phyloP scores from a whole-genome alignment of 148 eudicot genomes.

The Cornus kousa region DNA sequence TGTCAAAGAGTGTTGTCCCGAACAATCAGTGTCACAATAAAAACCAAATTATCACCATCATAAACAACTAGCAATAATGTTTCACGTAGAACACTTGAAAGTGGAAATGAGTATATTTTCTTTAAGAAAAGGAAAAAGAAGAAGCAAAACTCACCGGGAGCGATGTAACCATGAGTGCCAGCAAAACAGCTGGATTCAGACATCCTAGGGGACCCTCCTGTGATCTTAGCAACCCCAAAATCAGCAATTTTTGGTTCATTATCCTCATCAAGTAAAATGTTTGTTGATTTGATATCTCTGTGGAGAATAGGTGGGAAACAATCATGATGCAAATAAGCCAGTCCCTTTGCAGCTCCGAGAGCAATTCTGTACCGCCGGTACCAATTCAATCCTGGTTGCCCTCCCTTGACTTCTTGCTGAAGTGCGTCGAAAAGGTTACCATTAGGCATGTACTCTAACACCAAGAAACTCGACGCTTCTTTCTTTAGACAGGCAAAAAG shows the following conservation, averaged over 20 bases:
- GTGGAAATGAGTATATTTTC: background rate
- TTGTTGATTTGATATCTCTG: constrained; percentile 83
- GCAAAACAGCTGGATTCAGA: constrained; percentile 62
- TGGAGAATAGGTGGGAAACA: constrained; percentile 72
- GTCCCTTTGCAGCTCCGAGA: constrained; percentile 81
- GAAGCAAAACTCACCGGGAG: constrained; percentile 67
- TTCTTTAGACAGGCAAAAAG: constrained; percentile 72
- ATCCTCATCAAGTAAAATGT: constrained; percentile 71
- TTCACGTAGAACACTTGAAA: background rate
- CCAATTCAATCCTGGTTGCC: constrained; percentile 71
- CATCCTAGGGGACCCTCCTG: constrained; percentile 29
- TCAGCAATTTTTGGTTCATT: constrained; percentile 88
- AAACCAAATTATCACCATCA: too few relatives aligned
- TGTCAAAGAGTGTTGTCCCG: too few relatives aligned
- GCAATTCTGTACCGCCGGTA: constrained; percentile 62
- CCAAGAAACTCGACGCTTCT: constrained; percentile 62
- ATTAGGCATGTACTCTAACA: constrained; percentile 81
- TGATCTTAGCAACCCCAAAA: constrained; percentile 76
- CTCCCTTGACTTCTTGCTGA: constrained; percentile 45
- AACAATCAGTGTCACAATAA: too few relatives aligned
- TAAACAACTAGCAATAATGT: too few relatives aligned
- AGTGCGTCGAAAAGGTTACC: constrained; percentile 73
- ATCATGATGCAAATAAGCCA: constrained; percentile 88
- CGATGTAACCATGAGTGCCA: constrained; percentile 95
- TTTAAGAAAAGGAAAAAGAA: background rate